phyloP scores from a whole-genome alignment of 2,329 filamentous ascomycete species.

The Diplodia sapinea region DNA sequence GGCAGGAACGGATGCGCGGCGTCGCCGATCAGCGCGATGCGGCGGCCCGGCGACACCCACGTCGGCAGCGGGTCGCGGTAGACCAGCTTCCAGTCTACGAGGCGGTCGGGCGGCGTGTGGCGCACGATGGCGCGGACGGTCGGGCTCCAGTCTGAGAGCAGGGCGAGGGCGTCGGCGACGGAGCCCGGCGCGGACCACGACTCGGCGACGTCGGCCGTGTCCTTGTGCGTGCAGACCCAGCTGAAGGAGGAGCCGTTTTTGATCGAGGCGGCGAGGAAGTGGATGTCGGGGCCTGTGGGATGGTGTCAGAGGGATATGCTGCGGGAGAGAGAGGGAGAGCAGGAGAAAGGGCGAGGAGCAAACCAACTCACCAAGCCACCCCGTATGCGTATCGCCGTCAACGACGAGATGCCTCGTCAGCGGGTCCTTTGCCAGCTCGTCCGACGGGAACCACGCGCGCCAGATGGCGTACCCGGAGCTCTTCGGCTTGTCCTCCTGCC shows the following conservation, averaged over 20 bases:
- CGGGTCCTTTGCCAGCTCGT: constrained; percentile 42
- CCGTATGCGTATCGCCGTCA: constrained; percentile 37
- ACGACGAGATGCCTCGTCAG: constrained; percentile 42
- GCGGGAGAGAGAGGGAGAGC: too few species aligned
- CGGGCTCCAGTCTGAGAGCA: constrained; percentile 50
- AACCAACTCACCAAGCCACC: constrained; percentile 36
- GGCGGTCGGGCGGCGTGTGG: constrained; percentile 47
- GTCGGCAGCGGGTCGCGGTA: constrained; percentile 58
- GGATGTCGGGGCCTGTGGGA: constrained; percentile 39
- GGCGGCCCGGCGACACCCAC: constrained; percentile 56
- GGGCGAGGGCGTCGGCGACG: constrained; percentile 39
- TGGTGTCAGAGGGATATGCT: not conserved
- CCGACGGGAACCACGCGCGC: constrained; percentile 51
- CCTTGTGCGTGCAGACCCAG: constrained; percentile 45
- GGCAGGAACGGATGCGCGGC: constrained; percentile 60
- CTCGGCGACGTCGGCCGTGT: constrained; percentile 44
- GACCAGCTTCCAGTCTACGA: constrained; percentile 61
- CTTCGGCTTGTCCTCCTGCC: constrained; percentile 59
- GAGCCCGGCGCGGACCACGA: constrained; percentile 44
- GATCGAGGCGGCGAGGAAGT: constrained; percentile 45
- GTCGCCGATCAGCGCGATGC: constrained; percentile 58
- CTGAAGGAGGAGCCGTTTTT: constrained; percentile 46
- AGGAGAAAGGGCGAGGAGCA: too few species aligned
- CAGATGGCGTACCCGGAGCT: constrained; percentile 61
- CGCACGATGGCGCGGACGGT: constrained; percentile 55